phyloP scores from a whole-genome alignment of 306 rosid genomes.

The Quercus agrifolia region DNA sequence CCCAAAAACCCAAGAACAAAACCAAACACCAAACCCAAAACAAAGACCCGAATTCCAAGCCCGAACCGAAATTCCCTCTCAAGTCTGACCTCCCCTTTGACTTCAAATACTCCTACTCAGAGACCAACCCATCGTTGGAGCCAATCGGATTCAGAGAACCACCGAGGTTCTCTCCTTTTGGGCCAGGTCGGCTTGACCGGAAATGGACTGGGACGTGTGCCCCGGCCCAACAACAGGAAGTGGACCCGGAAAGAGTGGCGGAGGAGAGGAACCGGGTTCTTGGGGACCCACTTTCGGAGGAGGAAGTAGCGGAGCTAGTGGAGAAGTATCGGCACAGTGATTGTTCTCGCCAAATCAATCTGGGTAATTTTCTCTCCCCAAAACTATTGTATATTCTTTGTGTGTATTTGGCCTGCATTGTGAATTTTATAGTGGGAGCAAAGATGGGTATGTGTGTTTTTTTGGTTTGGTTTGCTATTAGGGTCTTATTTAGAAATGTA shows the following conservation, averaged over 20 bases:
- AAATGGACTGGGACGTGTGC: slow-evolving; percentile 77
- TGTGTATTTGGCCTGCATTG: background rate
- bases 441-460: too few species aligned
- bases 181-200: slow-evolving; percentile 78
- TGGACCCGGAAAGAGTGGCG: slow-evolving; percentile 24
- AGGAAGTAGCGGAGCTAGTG: slow-evolving; percentile 68
- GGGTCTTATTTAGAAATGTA: too few species aligned
- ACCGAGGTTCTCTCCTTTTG: slow-evolving; percentile 83
- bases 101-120: slow-evolving; percentile 81
- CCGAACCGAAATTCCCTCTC: slow-evolving; percentile 29
- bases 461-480: too few species aligned
- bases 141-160: slow-evolving; percentile 88
- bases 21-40: slow-evolving; percentile 16
- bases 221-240: slow-evolving; percentile 34
- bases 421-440: background rate
- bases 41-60: slow-evolving; percentile 14
- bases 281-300: slow-evolving; percentile 71
- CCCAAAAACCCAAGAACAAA: slow-evolving; percentile 24
- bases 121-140: slow-evolving; percentile 36
- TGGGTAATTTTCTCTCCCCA: slow-evolving; percentile 36
- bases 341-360: slow-evolving; percentile 78
- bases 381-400: background rate
- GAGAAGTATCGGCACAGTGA: slow-evolving; percentile 80
- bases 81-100: slow-evolving; percentile 74
- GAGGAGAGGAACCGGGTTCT: slow-evolving; percentile 59